phyloP scores from a whole-genome alignment of 108 stramenopile species.

The Mediolabrus comicus region DNA sequence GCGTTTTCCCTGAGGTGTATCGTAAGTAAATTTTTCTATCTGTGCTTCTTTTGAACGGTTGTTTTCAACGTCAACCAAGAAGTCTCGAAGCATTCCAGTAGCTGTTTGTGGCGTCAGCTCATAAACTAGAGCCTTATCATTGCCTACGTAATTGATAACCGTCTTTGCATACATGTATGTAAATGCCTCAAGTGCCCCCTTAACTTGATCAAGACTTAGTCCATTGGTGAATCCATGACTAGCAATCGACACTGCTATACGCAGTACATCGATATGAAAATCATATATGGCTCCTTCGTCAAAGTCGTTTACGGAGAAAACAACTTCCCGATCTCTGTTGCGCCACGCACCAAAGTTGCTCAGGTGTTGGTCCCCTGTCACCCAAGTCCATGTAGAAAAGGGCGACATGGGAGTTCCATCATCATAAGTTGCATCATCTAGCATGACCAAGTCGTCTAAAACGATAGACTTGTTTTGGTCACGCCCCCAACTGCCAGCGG shows the following conservation, averaged over 20 bases:
- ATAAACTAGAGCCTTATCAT: constrained; percentile 40
- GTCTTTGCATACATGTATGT: constrained; percentile 52
- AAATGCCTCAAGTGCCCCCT: constrained; percentile 44
- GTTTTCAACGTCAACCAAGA: constrained; percentile 37
- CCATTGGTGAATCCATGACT: constrained; percentile 59
- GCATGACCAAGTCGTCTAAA: constrained; percentile 28
- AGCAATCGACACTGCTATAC: constrained; percentile 57
- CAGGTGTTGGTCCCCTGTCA: constrained; percentile 72
- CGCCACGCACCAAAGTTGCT: constrained; percentile 64
- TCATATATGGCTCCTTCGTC: constrained; percentile 71
- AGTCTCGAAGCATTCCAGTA: constrained; percentile 40
- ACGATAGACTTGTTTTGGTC: constrained; percentile 15
- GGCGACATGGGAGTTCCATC: constrained; percentile 39
- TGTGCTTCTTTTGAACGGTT: constrained; percentile 27
- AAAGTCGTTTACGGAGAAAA: constrained; percentile 71
- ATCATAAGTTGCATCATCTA: constrained; percentile 27
- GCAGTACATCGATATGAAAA: constrained; percentile 64
- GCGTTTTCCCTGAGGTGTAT: constrained; percentile 26
- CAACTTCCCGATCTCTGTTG: constrained; percentile 57
- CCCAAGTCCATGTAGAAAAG: constrained; percentile 62
- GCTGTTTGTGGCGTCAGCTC: constrained; percentile 53
- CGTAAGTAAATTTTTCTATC: constrained; percentile 57
- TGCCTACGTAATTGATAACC: constrained; percentile 51
- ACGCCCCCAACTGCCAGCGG: constrained; percentile 27
- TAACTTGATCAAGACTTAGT: constrained; percentile 21